Percentiles rank a stretch among this genome's conserved stretches.
phyloP scores from a whole-genome alignment of 768 basidiomycete genomes.

The Xerocomellus chrysenteron region DNA sequence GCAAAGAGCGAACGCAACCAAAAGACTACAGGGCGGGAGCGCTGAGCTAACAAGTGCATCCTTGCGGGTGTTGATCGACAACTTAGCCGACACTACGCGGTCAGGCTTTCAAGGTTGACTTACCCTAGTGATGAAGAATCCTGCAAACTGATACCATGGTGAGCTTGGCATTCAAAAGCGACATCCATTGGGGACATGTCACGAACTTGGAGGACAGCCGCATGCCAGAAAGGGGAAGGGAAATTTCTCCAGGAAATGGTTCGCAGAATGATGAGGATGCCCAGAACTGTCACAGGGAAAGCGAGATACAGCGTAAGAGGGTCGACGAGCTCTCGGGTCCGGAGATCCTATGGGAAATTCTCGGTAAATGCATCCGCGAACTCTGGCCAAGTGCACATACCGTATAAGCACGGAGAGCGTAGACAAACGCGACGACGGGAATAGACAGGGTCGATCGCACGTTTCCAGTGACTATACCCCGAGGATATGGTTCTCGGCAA shows the following conservation, averaged over 20 bases:
- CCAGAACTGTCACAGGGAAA: constrained; percentile 22
- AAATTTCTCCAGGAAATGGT: constrained; percentile 19
- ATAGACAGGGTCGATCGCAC: constrained; percentile 16
- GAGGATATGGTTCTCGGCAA: constrained; percentile 5
- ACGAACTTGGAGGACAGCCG: constrained; percentile 35
- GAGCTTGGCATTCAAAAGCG: background rate
- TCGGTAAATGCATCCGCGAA: background rate
- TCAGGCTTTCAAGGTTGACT: background rate
- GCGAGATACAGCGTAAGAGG: constrained; percentile 23
- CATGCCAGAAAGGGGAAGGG: constrained; percentile 31
- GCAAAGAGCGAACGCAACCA: constrained; percentile 21
- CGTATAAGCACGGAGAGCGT: constrained; percentile 12
- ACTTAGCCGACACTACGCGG: background rate
- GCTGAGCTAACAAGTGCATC: constrained; percentile 18
- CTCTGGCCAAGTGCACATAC: constrained; percentile 16
- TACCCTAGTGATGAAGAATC: constrained; percentile 32
- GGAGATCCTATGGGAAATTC: constrained; percentile 20
- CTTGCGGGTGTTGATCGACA: constrained; percentile 6
- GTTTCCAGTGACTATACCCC: background rate
- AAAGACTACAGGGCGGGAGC: constrained; percentile 4
- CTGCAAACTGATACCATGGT: constrained; percentile 28
- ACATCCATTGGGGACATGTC: background rate
- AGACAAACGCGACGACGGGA: constrained; percentile 13
- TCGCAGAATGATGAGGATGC: constrained; percentile 20
- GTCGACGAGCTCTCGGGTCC: constrained; percentile 18